Percentiles rank a stretch among this genome's conserved stretches.
These are phyloP conservation scores for Asclepias syriaca DNA, from an alignment of 257 asterid genomes.

Conservation along the genomic window DNA sequence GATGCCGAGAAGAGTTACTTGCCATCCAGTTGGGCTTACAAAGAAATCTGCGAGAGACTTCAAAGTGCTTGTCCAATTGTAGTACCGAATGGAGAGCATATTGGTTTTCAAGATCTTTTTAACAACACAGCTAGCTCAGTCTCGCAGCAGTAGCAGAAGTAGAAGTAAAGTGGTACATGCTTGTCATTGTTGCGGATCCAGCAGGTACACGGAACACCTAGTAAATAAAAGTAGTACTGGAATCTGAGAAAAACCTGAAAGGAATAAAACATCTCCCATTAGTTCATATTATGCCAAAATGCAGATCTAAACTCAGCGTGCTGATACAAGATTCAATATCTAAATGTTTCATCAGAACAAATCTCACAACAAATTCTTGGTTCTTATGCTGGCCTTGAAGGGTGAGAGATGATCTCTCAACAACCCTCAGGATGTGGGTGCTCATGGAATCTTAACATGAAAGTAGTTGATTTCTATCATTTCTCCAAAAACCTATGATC, in stretches of 20 bases:
- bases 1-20: too few species aligned
- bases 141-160: background rate
- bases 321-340: background rate
- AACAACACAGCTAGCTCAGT: background rate
- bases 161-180: background rate
- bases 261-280: background rate
- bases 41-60: background rate
- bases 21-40: background rate
- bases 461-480: background rate
- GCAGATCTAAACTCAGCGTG: too few species aligned
- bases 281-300: background rate
- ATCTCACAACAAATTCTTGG: background rate
- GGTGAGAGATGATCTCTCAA: background rate
- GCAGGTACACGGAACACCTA: background rate
- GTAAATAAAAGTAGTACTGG: background rate
- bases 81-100: background rate
- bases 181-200: background rate
- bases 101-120: conserved; percentile 1
- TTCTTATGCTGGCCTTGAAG: background rate
- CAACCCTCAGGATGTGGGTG: background rate
- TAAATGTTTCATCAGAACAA: background rate
- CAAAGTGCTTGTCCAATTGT: background rate
- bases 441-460: background rate
- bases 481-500: background rate
- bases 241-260: background rate